Evolutionary conservation across 495 filamentous ascomycete species (phyloP).

Genomic region (Xylaria intraflava): DNA sequence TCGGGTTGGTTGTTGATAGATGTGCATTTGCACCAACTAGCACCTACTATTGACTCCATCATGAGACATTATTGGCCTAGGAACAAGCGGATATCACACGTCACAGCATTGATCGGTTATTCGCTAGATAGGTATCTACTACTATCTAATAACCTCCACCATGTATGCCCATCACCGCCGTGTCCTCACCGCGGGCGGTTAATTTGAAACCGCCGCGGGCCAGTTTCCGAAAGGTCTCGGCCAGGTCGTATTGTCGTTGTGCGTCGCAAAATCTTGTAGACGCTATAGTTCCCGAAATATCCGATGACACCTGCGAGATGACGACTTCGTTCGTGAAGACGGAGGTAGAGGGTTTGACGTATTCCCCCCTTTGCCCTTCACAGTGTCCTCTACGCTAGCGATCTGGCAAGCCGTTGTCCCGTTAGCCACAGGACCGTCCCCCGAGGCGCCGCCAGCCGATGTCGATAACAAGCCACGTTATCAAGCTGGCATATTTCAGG

Average conservation of each 20-base stretch:
- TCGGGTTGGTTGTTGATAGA: neutral
- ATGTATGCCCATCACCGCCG: neutral
- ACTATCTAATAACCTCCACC: neutral
- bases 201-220: constrained; percentile 32
- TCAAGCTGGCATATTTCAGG: constrained; percentile 22
- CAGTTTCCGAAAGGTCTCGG: constrained; percentile 21
- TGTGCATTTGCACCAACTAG: neutral
- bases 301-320: constrained; percentile 18
- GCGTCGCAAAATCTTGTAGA: constrained; percentile 23
- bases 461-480: constrained; percentile 23
- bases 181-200: neutral
- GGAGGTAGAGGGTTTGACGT: constrained; percentile 20
- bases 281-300: constrained; percentile 20
- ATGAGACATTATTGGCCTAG: constrained; percentile 1
- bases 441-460: constrained; percentile 19
- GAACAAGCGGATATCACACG: neutral
- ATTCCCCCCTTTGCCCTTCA: constrained; percentile 15
- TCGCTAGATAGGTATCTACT: no score
- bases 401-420: constrained; percentile 15
- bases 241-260: constrained; percentile 27
- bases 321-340: constrained; percentile 25
- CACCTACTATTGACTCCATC: neutral
- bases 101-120: neutral
- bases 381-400: constrained; percentile 15
- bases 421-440: constrained; percentile 17